A percentile compares a stretch with the other conserved stretches of the same genome.
Conservation (phyloP, 2,329 filamentous ascomycete genomes). For the Phialocephala sp. region DNA sequence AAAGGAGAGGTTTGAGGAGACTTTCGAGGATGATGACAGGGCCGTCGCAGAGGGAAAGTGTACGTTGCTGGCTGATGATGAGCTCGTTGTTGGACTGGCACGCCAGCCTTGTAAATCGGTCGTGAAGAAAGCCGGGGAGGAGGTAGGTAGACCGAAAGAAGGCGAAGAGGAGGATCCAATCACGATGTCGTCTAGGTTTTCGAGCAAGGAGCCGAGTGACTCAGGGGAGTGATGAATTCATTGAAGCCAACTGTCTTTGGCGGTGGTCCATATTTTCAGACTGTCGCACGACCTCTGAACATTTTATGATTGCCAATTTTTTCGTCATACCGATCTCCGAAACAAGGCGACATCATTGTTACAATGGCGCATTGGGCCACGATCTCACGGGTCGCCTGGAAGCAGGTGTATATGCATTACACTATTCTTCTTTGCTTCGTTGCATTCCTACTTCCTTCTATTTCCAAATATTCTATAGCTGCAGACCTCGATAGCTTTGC, state of each 20-base stretch:
- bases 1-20: constrained; percentile 33
- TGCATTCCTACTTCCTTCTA: too few species aligned
- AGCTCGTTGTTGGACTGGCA: neutral
- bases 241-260: neutral
- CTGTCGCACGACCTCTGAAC: neutral
- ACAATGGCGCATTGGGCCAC: too few species aligned
- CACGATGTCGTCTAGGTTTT: neutral
- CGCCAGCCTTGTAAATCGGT: neutral
- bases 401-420: too few species aligned
- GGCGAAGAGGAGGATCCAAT: neutral
- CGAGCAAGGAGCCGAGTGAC: constrained; percentile 1
- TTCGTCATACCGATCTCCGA: neutral
- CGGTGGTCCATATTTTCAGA: neutral
- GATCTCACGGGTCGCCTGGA: too few species aligned
- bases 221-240: neutral
- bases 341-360: neutral
- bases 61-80: neutral
- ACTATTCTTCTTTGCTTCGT: too few species aligned
- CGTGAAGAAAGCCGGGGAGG: neutral
- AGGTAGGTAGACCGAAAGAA: neutral
- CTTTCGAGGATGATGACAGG: constrained; percentile 30
- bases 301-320: neutral
- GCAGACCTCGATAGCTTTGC: too few species aligned
- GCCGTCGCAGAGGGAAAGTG: constrained; percentile 21
- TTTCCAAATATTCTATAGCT: too few species aligned